A percentile compares a stretch with the other conserved stretches of the same genome.
Conservation (phyloP, 805 yeast species). For the Zygosaccharomyces bisporus region DNA sequence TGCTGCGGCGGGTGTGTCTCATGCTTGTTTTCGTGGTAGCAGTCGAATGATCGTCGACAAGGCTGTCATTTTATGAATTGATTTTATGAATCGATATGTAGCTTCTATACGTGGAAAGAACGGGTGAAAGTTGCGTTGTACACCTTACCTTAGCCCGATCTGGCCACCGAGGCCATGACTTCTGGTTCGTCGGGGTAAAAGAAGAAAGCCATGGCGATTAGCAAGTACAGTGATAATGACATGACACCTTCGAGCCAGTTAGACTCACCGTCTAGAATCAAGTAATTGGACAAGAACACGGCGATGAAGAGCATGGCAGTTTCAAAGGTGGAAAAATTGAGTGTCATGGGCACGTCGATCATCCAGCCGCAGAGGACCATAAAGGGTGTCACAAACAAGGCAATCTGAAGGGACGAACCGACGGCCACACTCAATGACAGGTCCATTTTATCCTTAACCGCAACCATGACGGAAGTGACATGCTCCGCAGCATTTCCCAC, state of each 20-base stretch:
- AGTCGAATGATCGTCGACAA: not conserved
- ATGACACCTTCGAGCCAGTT: conserved; percentile 97
- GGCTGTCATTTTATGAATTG: not conserved
- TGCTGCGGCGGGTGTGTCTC: not conserved
- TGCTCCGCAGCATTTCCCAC: conserved; percentile 99
- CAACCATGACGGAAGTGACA: conserved; percentile 93
- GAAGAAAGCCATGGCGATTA: conserved; percentile 86
- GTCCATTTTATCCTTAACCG: conserved; percentile 95
- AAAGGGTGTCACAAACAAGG: conserved; percentile 92
- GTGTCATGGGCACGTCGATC: conserved; percentile 85
- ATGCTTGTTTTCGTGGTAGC: not conserved
- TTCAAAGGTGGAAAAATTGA: conserved; percentile 89
- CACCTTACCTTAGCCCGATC: not conserved
- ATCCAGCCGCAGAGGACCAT: conserved; percentile 94
- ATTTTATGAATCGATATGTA: not conserved
- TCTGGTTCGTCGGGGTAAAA: conserved; percentile 64
- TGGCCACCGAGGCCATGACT: conserved; percentile 5
- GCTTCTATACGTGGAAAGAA: not conserved
- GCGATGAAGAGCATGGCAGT: conserved; percentile 88
- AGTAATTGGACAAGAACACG: conserved; percentile 80
- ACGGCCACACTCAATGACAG: conserved; percentile 95
- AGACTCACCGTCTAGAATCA: conserved; percentile 89
- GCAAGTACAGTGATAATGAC: conserved; percentile 80
- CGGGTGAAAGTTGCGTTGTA: not conserved
- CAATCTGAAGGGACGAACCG: conserved; percentile 93